These are phyloP conservation scores for Apophysomyces elegans DNA, from an alignment of 371 early-diverging fungal genomes.

Conservation along the genomic window DNA sequence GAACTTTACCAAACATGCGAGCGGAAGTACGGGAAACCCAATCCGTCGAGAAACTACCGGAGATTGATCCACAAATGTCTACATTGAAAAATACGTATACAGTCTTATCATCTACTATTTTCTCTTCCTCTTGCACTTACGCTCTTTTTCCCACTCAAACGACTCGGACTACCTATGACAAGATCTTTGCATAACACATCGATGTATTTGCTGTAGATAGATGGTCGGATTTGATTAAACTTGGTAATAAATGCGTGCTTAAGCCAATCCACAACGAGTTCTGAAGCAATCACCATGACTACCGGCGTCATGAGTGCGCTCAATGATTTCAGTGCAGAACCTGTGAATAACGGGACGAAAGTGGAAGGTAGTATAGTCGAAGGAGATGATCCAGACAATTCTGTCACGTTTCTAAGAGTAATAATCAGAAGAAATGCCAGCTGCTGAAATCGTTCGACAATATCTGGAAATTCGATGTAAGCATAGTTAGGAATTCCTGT, in stretches of 20 bases:
- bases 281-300: conserved; percentile 84
- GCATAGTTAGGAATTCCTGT: not conserved
- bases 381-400: conserved; percentile 77
- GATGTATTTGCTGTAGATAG: conserved; percentile 83
- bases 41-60: conserved; percentile 89
- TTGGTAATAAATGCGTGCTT: conserved; percentile 98
- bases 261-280: conserved; percentile 95
- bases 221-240: conserved; percentile 92
- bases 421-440: conserved; percentile 86
- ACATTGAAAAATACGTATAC: not conserved
- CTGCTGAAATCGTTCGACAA: conserved; percentile 95
- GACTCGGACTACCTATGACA: conserved; percentile 66
- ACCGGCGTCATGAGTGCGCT: conserved; percentile 79
- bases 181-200: conserved; percentile 91
- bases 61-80: conserved; percentile 79
- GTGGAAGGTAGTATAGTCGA: conserved; percentile 68
- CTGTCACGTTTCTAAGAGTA: conserved; percentile 86
- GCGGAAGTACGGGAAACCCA: conserved; percentile 89
- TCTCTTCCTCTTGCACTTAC: conserved; percentile 3
- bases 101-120: not conserved
- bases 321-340: conserved; percentile 60
- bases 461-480: conserved; percentile 58
- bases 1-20: conserved; percentile 79
- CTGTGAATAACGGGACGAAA: conserved; percentile 61
- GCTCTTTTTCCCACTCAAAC: conserved; percentile 42